These are phyloP conservation scores for Beauveria sp. DNA, from an alignment of 2,329 filamentous ascomycete species.

Conservation along the genomic window DNA sequence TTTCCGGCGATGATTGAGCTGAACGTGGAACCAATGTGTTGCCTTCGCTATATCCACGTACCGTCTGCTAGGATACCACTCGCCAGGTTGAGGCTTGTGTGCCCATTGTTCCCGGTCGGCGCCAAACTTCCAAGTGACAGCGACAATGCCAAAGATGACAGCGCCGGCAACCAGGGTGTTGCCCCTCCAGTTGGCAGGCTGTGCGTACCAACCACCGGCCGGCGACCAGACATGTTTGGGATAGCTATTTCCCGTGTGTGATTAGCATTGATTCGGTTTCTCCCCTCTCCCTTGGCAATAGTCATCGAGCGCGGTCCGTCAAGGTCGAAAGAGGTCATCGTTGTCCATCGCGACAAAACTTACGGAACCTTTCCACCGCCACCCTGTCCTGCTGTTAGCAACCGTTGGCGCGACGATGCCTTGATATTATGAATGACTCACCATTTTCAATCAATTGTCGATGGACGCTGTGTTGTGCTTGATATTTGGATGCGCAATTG, in stretches of 20 bases:
- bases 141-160: conserved; percentile 61
- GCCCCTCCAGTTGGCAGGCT: conserved; percentile 87
- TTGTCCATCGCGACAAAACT: conserved; percentile 23
- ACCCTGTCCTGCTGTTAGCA: conserved; percentile 49
- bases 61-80: conserved; percentile 82
- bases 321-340: neutral
- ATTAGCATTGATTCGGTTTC: conserved; percentile 13
- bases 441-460: conserved; percentile 46
- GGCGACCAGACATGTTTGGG: conserved; percentile 99
- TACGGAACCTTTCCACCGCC: conserved; percentile 63
- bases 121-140: conserved; percentile 62
- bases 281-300: neutral
- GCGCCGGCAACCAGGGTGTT: conserved; percentile 76
- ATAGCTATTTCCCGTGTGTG: conserved; percentile 50
- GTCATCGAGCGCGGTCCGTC: conserved; percentile 15
- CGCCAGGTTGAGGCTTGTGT: conserved; percentile 66
- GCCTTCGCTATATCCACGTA: conserved; percentile 37
- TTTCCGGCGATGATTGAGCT: too few species aligned
- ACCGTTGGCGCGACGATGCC: neutral
- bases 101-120: conserved; percentile 66
- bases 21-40: too few species aligned
- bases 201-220: conserved; percentile 93
- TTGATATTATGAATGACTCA: conserved; percentile 24
- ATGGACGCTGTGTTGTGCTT: conserved; percentile 22
- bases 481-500: conserved; percentile 22